A percentile compares a stretch with the other conserved stretches of the same genome.
Conservation (phyloP, 192 early-diverging fungal genomes). For the Entomortierella chlamydospora region DNA sequence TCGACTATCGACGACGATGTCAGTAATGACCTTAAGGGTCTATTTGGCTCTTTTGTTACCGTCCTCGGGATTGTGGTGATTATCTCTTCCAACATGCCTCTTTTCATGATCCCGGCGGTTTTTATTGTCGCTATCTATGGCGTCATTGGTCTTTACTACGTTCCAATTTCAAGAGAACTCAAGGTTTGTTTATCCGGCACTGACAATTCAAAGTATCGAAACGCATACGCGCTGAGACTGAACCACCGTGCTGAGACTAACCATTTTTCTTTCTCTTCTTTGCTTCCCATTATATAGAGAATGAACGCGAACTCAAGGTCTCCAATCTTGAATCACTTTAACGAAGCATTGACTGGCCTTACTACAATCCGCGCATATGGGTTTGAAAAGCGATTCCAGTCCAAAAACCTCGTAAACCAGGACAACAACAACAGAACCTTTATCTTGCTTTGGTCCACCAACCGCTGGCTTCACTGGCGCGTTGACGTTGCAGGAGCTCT, state of each 20-base stretch:
- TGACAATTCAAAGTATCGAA: too few relatives aligned
- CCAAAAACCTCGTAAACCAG: slow-evolving; percentile 67
- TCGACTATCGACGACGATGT: slow-evolving; percentile 79
- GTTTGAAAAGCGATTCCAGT: slow-evolving; percentile 72
- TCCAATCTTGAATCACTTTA: slow-evolving; percentile 86
- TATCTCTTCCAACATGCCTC: slow-evolving; percentile 74
- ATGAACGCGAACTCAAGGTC: slow-evolving; percentile 81
- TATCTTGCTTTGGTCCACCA: slow-evolving; percentile 87
- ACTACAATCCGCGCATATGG: slow-evolving; percentile 90
- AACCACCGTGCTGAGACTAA: too few relatives aligned
- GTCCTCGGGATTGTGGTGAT: slow-evolving; percentile 69
- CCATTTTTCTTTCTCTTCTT: neutral
- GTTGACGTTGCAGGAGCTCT: slow-evolving; percentile 83
- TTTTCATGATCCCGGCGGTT: slow-evolving; percentile 75
- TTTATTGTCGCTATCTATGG: slow-evolving; percentile 69
- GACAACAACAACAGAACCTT: slow-evolving; percentile 89
- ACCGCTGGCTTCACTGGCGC: slow-evolving; percentile 90
- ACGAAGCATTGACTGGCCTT: slow-evolving; percentile 82
- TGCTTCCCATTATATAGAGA: slow-evolving; percentile 72
- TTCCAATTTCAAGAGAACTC: slow-evolving; percentile 80
- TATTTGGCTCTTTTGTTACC: slow-evolving; percentile 63
- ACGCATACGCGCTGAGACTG: too few relatives aligned
- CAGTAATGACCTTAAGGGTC: slow-evolving; percentile 62
- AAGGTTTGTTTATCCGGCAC: neutral
- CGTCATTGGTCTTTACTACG: slow-evolving; percentile 76